Evolutionary conservation across 2,329 filamentous ascomycete species (phyloP), one percentile per base, ranked within the genome.

Genomic region (Trichoderma hamatum): DNA sequence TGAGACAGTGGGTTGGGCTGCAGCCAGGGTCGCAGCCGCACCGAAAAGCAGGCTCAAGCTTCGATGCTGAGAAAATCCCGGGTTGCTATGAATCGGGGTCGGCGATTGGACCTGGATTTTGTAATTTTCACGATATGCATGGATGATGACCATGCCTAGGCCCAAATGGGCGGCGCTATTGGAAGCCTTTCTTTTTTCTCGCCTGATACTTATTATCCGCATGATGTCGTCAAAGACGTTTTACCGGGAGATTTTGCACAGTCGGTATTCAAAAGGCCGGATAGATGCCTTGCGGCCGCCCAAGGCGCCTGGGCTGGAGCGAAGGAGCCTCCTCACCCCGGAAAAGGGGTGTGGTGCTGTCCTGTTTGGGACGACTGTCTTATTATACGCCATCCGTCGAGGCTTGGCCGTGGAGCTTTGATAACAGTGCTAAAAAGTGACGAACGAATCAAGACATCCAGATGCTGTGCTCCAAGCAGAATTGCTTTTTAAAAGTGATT

Each of bases 21-120:
- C 34, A 24, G 30, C 5, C 54, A 63, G 28, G 34, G 36, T 19
- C 43, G 55, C 62, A 56, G 62, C 62, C 51, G 52, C 62, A 34
- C 51, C 52, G 36, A 56, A 32, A 14, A 46, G 21, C 30, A 19
- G n/a, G 34, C 13, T n/a, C 16, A n/a, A 9, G 19, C 19, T 43
- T 43, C 62, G 52, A 65, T 65, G 34, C 16, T 46, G 10, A 36
- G 34, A 39, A 46, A 11, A 24, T 49, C 26, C 62, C 21, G 3
- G 26, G 62, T 46, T 65, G 52, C 28, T 39, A 65, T 14, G 39
- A 26, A 65, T 65, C 62, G 36, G 26, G n/a, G 62, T 4, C 26
- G 7, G 51, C n/a, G 30, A 56, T 56, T 52, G 49, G 24, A 49
- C 24, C 46, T 26, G 6, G 30, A 24, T 36, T 34, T 52, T 14